phyloP scores from a whole-genome alignment of 164 flowering plant species.

The Stephania cephalantha region DNA sequence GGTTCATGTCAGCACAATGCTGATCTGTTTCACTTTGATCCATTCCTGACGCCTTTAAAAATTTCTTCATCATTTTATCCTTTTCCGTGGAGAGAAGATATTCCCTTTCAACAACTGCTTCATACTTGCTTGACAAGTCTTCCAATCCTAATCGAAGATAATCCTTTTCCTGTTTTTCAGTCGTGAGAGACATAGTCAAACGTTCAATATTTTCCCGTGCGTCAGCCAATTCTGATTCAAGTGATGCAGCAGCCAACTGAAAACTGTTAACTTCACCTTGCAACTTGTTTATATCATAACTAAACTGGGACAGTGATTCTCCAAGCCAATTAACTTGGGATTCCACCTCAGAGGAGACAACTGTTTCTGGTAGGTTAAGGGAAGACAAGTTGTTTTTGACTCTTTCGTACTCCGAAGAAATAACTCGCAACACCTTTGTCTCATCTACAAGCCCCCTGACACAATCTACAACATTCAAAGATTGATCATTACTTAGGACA shows the following conservation, averaged over 20 bases:
- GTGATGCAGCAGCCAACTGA: conserved; percentile 13
- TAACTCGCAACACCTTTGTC: conserved; percentile 28
- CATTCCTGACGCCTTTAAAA: conserved; percentile 47
- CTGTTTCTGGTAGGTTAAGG: conserved; percentile 51
- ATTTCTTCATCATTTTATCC: conserved; percentile 33
- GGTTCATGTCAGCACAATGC: conserved; percentile 24
- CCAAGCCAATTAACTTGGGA: conserved; percentile 50
- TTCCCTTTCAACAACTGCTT: conserved; percentile 37
- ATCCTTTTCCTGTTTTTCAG: conserved; percentile 55
- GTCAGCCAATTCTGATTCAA: conserved; percentile 22
- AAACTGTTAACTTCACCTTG: conserved; percentile 34
- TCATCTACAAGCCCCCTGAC: conserved; percentile 61
- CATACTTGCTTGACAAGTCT: conserved; percentile 36
- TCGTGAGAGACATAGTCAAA: conserved; percentile 41
- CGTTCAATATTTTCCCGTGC: conserved; percentile 44
- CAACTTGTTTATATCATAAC: conserved; percentile 35
- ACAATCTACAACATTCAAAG: conserved; percentile 40
- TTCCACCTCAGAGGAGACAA: conserved; percentile 37
- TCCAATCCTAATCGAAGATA: conserved; percentile 46
- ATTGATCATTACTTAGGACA: conserved; percentile 37
- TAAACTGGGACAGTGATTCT: conserved; percentile 49
- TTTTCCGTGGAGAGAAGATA: conserved; percentile 23
- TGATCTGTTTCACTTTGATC: conserved; percentile 25
- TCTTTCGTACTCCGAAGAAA: conserved; percentile 37
- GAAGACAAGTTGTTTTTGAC: conserved; percentile 38